Base-by-base conservation (phyloP, 2,329 filamentous ascomycete genomes). In the Dactylonectria estremocensis region DNA sequence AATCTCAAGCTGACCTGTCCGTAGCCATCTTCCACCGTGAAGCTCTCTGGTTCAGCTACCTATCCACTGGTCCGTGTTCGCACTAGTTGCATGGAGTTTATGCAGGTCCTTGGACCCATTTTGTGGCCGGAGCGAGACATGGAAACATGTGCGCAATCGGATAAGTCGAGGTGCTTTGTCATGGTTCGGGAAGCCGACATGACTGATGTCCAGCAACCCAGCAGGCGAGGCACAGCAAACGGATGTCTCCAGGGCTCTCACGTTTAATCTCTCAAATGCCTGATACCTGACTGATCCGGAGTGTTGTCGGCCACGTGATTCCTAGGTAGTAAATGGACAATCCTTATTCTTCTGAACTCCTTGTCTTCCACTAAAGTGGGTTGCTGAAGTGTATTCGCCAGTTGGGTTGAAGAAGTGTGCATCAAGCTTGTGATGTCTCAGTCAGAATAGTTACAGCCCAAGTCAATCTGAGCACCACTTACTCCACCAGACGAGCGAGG, bases 21-120 rank as follows among this genome's bases (percentile, higher is more conserved):
- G 5, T 54, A 9, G 10, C 16, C 3, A 22, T 13, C 10, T 22
- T 20, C 28, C 28, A 18, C 28, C 18, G 24, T 28, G 24, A 28
- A 28, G 35, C 35, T 53, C 48, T 4, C 45, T 35, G 50, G 16
- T 35, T n/a, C 13, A 22, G 50, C 43, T 18, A 53, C 37, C 57
- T 31, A 40, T 28, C 24, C 24, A 20, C 24, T 31, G 40, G 49
- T 37, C 58, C 31, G 22, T 33, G 40, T 31, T 24, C 2, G 8
- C 40, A 37, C 28, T 66, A 66, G 58, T 54, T 61, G 58, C 64
- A 58, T 61, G 53, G 31, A 45, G 45, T 55, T 61, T 57, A 66
- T 66, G 64, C 64, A 66, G 64, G 64, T 66, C 64, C 64, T 24
- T 53, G 37, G 40, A 18, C 31, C 22, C 46, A 37, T 46, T 31